A percentile compares a stretch with the other conserved stretches of the same genome.
Evolutionary conservation across 192 early-diverging fungal species (phyloP).

Genomic region (Entomortierella chlamydospora): DNA sequence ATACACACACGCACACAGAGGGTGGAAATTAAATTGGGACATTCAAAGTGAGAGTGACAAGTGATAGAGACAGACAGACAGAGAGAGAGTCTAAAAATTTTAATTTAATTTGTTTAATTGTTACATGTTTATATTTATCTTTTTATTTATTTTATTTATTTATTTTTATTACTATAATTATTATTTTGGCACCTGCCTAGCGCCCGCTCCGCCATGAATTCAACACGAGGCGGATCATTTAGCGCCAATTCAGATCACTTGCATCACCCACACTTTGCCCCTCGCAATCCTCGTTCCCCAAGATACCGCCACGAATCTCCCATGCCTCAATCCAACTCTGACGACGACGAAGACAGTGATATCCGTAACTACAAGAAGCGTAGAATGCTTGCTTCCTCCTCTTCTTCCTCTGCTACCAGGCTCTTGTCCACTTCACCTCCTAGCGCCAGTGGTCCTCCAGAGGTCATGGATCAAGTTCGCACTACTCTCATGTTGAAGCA

Average conservation of each 20-base stretch:
- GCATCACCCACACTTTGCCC: slow-evolving; percentile 17
- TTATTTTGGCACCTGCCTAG: not conserved
- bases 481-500: slow-evolving; percentile 65
- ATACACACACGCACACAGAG: too few species aligned
- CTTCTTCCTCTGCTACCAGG: slow-evolving; percentile 13
- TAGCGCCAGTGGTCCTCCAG: slow-evolving; percentile 18
- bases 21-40: slow-evolving; percentile 25
- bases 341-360: slow-evolving; percentile 50
- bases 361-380: slow-evolving; percentile 51
- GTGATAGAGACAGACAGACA: too few species aligned
- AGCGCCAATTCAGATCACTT: not conserved
- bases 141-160: not conserved
- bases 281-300: slow-evolving; percentile 29
- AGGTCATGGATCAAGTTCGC: slow-evolving; percentile 68
- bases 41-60: too few species aligned
- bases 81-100: not conserved
- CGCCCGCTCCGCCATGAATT: not conserved
- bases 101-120: not conserved
- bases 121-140: not conserved
- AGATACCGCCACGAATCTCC: slow-evolving; percentile 49
- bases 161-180: not conserved
- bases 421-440: slow-evolving; percentile 5
- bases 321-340: slow-evolving; percentile 50
- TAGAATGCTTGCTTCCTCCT: slow-evolving; percentile 15
- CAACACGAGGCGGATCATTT: not conserved